Base-by-base conservation (phyloP, 495 filamentous ascomycete genomes). In the Clavariopsis aquatica region DNA sequence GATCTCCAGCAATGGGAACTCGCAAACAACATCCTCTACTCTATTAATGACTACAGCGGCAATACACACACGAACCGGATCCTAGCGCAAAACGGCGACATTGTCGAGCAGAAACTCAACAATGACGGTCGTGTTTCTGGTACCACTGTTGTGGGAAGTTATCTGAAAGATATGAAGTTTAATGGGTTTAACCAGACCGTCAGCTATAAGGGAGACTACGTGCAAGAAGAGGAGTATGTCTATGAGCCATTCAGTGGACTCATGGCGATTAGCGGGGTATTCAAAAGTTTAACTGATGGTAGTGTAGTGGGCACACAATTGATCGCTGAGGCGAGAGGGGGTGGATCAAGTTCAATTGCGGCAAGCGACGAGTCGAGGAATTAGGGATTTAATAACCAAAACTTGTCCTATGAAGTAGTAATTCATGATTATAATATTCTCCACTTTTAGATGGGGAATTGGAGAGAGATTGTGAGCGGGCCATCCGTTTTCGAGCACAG, bases 21-120 rank as follows among this genome's bases (percentile, higher is more conserved):
- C 17, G 71, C 73, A 49, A 74, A 82, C 69, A 80, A 82, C 63
- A 78, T 85, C 51, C 75, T 85, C 22, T 85, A 83, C 71, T 77
- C 75, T 58, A 72, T 82, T 65, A 85, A 85, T 72, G 78, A 85
- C 73, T 85, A 82, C 72, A 68, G 69, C 9, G 82, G 82, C 6
- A 71, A 80, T 49, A 80, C 78, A 36, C 82, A 84, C 71, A 83
- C 81, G 46, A 84, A 84, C 71, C 80, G 81, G 45, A 68, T 83
- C 20, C 71, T 85, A 51, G 79, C 74, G 36, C 82, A 84, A 74
- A 80, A 82, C 68, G 83, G 83, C 54, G 75, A 72, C 61, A 76
- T 85, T 41, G 74, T 80, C 38, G 82, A 84, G 54, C 72, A 80
- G 67, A 78, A 69, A 27, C 75, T 85, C 1, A 79, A 84, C 66